Conservation (phyloP, 148 eudicot genomes). For the Fallopia convolvulus region DNA sequence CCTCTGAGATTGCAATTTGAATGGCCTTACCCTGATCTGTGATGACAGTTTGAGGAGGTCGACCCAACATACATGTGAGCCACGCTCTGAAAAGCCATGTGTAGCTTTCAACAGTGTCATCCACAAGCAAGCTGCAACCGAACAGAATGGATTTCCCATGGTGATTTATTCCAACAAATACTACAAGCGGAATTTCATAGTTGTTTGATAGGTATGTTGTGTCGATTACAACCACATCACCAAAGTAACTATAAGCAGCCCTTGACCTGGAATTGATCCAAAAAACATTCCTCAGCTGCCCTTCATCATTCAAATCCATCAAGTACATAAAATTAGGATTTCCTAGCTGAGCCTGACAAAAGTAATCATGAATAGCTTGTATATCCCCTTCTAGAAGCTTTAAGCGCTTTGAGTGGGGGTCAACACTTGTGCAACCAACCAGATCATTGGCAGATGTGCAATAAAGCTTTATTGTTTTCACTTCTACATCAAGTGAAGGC, state of each 20-base stretch:
- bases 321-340: constrained; percentile 67
- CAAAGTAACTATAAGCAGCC: constrained; percentile 62
- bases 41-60: constrained; percentile 64
- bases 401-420: constrained; percentile 30
- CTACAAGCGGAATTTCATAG: constrained; percentile 46
- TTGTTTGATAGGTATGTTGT: constrained; percentile 50
- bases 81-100: constrained; percentile 69
- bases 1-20: constrained; percentile 53
- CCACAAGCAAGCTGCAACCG: constrained; percentile 71
- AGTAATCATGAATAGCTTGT: constrained; percentile 38
- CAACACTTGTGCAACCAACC: constrained; percentile 30
- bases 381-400: constrained; percentile 46
- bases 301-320: constrained; percentile 72
- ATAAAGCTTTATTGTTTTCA: constrained; percentile 68
- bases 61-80: constrained; percentile 74
- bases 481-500: constrained; percentile 51
- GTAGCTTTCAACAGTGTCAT: constrained; percentile 56
- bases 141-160: constrained; percentile 53
- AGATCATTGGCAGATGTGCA: constrained; percentile 41
- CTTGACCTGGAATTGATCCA: constrained; percentile 79
- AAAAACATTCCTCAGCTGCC: constrained; percentile 59
- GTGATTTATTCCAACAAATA: constrained; percentile 72
- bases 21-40: constrained; percentile 46
- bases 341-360: constrained; percentile 45
- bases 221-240: constrained; percentile 66